A percentile compares a stretch with the other conserved stretches of the same genome.
Conservation (phyloP, 208 protist genomes). For the Sergeia podlipaevii region DNA sequence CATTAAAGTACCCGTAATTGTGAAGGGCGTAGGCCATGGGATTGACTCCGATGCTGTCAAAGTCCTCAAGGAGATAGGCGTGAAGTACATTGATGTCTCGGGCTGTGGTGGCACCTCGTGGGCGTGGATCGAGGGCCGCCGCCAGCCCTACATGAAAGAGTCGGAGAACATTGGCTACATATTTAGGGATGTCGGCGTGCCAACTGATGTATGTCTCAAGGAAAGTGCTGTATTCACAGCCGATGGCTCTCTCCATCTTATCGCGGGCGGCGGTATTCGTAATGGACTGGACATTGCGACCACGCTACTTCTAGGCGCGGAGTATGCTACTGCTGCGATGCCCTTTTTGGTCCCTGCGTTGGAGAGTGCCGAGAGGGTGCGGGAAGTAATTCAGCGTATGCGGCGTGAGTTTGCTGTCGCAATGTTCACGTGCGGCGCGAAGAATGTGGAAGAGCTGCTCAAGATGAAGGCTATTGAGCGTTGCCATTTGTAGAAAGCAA, state of each 20-base stretch:
- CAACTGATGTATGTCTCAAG: slow-evolving; percentile 76
- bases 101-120: slow-evolving; percentile 90
- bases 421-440: slow-evolving; percentile 89
- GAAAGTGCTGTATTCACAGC: slow-evolving; percentile 46
- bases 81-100: slow-evolving; percentile 88
- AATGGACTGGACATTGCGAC: slow-evolving; percentile 88
- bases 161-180: slow-evolving; percentile 83
- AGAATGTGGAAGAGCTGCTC: slow-evolving; percentile 66
- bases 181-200: slow-evolving; percentile 83
- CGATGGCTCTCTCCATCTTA: slow-evolving; percentile 60
- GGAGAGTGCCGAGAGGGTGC: slow-evolving; percentile 65
- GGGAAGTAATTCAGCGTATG: slow-evolving; percentile 70
- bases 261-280: slow-evolving; percentile 86
- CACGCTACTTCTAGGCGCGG: slow-evolving; percentile 79
- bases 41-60: slow-evolving; percentile 73
- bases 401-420: slow-evolving; percentile 69
- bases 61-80: slow-evolving; percentile 59
- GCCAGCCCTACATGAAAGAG: slow-evolving; percentile 49
- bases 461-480: slow-evolving; percentile 40
- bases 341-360: slow-evolving; percentile 85
- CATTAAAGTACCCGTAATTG: slow-evolving; percentile 85
- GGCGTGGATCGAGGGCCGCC: slow-evolving; percentile 90
- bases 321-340: slow-evolving; percentile 77
- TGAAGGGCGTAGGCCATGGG: slow-evolving; percentile 90
- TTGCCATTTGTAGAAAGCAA: slow-evolving; percentile 47